Conservation (phyloP, 1,284 basidiomycete species). For the Limonomyces culmigenus region DNA sequence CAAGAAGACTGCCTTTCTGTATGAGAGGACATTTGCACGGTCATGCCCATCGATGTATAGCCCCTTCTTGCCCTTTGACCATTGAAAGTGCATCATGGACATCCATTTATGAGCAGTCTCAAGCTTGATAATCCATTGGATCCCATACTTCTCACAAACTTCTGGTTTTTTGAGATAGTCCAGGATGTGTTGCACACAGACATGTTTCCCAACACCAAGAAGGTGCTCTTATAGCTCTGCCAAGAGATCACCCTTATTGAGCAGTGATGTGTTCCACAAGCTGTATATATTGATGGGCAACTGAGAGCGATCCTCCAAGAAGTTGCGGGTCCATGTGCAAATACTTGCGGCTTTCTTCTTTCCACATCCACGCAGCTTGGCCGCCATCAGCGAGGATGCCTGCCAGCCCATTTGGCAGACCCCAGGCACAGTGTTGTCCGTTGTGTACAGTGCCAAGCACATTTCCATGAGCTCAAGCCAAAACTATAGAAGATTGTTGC, state of each 20-base stretch:
- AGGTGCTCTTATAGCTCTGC: constrained; percentile 11
- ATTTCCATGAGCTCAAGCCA: background rate
- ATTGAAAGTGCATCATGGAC: constrained; percentile 13
- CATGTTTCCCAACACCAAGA: constrained; percentile 12
- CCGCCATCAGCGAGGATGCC: background rate
- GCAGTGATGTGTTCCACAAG: constrained; percentile 9
- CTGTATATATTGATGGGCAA: constrained; percentile 9
- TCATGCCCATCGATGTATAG: constrained; percentile 21
- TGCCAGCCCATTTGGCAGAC: background rate
- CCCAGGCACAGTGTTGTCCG: too few relatives aligned
- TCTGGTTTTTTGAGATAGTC: constrained; percentile 7
- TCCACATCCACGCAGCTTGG: background rate
- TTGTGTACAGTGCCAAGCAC: background rate
- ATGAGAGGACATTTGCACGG: constrained; percentile 14
- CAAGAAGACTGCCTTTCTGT: constrained; percentile 12
- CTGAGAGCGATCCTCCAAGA: constrained; percentile 8
- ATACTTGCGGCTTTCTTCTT: background rate
- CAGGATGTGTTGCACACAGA: constrained; percentile 14
- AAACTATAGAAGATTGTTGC: background rate
- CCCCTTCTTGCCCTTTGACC: constrained; percentile 9
- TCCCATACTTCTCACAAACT: constrained; percentile 6
- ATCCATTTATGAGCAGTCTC: constrained; percentile 15
- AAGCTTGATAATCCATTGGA: constrained; percentile 9
- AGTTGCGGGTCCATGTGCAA: constrained; percentile 8
- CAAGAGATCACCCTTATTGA: constrained; percentile 12